These are phyloP conservation scores for Beauveria medogensis DNA, from an alignment of 2,329 filamentous ascomycete species.

Conservation along the genomic window DNA sequence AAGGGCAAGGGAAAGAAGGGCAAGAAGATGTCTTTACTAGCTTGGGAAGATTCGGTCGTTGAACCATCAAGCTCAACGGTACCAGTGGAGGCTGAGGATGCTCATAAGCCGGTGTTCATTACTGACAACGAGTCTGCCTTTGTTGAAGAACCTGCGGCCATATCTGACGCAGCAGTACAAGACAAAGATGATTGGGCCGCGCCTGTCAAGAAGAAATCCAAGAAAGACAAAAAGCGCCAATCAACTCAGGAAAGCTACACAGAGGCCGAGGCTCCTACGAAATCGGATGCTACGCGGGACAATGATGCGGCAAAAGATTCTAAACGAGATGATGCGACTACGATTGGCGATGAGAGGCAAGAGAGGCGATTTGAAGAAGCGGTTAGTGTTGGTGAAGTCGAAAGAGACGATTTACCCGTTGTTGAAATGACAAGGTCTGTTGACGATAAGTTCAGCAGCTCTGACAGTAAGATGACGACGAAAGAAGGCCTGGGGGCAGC, in stretches of 20 bases:
- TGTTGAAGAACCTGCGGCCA: background rate
- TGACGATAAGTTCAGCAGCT: constrained; percentile 10
- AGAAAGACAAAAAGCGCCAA: constrained; percentile 30
- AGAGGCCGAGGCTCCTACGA: constrained; percentile 8
- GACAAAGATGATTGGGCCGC: constrained; percentile 1
- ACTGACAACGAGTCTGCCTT: background rate
- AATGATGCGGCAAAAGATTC: constrained; percentile 13
- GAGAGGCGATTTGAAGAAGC: constrained; percentile 9
- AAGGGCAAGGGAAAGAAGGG: constrained; percentile 10
- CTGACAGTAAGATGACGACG: constrained; percentile 6
- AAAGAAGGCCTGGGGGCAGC: background rate
- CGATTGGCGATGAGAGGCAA: constrained; percentile 10
- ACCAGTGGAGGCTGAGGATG: background rate
- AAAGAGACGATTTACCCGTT: constrained; percentile 7
- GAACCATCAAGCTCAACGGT: background rate
- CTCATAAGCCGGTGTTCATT: background rate
- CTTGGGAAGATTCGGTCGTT: background rate
- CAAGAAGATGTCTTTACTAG: constrained; percentile 6
- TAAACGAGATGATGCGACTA: constrained; percentile 1
- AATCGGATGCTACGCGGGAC: constrained; percentile 17
- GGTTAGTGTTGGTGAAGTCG: constrained; percentile 12
- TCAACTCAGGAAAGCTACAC: constrained; percentile 12
- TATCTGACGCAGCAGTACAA: background rate
- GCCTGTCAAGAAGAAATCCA: constrained; percentile 17
- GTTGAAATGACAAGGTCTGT: constrained; percentile 11